These are phyloP conservation scores for Lichina pygmaea DNA, from an alignment of 495 filamentous ascomycete genomes.

Conservation along the genomic window DNA sequence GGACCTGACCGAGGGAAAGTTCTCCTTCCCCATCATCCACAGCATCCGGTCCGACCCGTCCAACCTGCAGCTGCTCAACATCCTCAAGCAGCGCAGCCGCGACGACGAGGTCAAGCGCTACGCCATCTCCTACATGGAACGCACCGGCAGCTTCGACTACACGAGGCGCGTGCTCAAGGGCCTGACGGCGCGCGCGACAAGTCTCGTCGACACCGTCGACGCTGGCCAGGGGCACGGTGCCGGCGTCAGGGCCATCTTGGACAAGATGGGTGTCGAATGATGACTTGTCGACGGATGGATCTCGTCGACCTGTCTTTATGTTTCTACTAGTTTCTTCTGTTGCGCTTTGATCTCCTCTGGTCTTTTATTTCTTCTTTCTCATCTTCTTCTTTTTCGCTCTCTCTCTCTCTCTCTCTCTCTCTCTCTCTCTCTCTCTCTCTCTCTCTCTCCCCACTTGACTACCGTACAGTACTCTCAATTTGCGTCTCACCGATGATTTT, in stretches of 20 bases:
- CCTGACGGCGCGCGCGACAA: conserved; percentile 35
- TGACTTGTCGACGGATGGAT: too few relatives aligned
- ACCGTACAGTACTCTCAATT: too few relatives aligned
- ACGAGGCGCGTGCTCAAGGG: conserved; percentile 41
- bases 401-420: too few relatives aligned
- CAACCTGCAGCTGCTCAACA: conserved; percentile 70
- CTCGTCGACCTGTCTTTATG: too few relatives aligned
- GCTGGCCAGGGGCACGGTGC: conserved; percentile 2
- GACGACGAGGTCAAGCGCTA: conserved; percentile 78
- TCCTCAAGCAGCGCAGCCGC: conserved; percentile 65
- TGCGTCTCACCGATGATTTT: too few relatives aligned
- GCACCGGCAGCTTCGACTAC: conserved; percentile 71
- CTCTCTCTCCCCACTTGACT: too few relatives aligned
- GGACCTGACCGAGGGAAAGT: conserved; percentile 94
- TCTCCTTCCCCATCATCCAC: conserved; percentile 91
- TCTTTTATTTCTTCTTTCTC: too few relatives aligned
- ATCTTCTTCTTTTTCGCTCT: too few relatives aligned
- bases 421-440: too few relatives aligned
- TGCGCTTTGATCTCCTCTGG: too few relatives aligned
- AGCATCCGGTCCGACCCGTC: conserved; percentile 57
- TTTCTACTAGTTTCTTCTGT: too few relatives aligned
- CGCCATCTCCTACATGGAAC: conserved; percentile 78
- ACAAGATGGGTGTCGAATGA: not conserved
- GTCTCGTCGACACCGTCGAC: conserved; percentile 42
- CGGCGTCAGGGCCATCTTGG: conserved; percentile 1